A percentile compares a stretch with the other conserved stretches of the same genome.
These are phyloP conservation scores for Lepidopterella palustris DNA, from an alignment of 495 filamentous ascomycete species.

Conservation along the genomic window DNA sequence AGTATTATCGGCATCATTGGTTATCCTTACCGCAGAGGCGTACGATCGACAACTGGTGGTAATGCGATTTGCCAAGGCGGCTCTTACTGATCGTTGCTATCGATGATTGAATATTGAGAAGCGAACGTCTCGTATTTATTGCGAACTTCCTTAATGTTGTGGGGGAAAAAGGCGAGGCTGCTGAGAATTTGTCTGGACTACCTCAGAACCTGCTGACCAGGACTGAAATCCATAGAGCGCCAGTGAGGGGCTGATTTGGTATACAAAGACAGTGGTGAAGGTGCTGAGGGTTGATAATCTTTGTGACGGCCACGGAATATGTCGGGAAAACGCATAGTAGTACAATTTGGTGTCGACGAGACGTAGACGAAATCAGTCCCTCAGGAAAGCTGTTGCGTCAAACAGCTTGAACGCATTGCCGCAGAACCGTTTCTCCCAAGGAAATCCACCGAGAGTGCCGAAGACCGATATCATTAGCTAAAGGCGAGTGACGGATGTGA, in stretches of 20 bases:
- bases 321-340: slow-evolving; percentile 26
- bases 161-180: not conserved
- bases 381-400: slow-evolving; percentile 14
- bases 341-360: slow-evolving; percentile 32
- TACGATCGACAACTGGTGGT: too few relatives aligned
- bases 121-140: not conserved
- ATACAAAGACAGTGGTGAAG: slow-evolving; percentile 20
- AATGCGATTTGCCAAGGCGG: not conserved
- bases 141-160: not conserved
- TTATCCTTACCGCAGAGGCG: not conserved
- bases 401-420: slow-evolving; percentile 20
- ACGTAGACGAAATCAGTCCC: slow-evolving; percentile 25
- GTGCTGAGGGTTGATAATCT: slow-evolving; percentile 22
- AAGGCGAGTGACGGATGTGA: slow-evolving; percentile 9
- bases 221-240: not conserved
- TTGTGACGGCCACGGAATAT: slow-evolving; percentile 18
- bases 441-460: slow-evolving; percentile 29
- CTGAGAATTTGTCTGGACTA: not conserved
- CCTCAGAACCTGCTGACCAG: not conserved
- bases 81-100: not conserved
- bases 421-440: slow-evolving; percentile 28
- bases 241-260: not conserved
- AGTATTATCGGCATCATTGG: not conserved
- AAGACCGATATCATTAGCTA: slow-evolving; percentile 23
- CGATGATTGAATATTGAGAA: not conserved